Evolutionary conservation across 2,329 filamentous ascomycete species (phyloP).

Genomic region (Fusarium camptoceras): DNA sequence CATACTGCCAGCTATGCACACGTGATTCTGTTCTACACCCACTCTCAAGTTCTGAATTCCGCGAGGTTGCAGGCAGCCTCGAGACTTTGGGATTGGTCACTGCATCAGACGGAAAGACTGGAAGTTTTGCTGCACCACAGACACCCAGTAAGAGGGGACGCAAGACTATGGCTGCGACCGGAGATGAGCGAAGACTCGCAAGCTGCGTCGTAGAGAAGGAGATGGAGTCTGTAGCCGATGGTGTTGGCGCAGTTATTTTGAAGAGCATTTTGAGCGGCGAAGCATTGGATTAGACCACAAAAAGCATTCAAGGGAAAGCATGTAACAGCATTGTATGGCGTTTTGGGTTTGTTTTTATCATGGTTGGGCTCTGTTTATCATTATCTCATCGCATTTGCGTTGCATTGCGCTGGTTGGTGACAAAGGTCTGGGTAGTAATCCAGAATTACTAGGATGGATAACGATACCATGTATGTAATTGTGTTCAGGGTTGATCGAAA

Average conservation of each 20-base stretch:
- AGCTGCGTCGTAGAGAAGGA: slow-evolving; percentile 86
- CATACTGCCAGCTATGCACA: slow-evolving; percentile 85
- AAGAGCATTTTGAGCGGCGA: slow-evolving; percentile 72
- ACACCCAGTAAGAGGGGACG: slow-evolving; percentile 79
- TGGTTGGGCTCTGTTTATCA: slow-evolving; percentile 8
- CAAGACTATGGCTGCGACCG: slow-evolving; percentile 63
- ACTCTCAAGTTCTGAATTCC: slow-evolving; percentile 90
- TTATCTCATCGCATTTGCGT: slow-evolving; percentile 36
- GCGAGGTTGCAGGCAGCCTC: slow-evolving; percentile 88
- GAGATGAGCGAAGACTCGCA: slow-evolving; percentile 81
- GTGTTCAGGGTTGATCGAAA: slow-evolving; percentile 10
- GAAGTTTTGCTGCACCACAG: slow-evolving; percentile 71
- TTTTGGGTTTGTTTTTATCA: slow-evolving; percentile 21
- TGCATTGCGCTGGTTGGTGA: slow-evolving; percentile 26
- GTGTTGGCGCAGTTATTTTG: slow-evolving; percentile 70
- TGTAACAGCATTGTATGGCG: slow-evolving; percentile 41
- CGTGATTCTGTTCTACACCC: slow-evolving; percentile 90
- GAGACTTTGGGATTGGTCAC: slow-evolving; percentile 87
- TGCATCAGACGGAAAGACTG: slow-evolving; percentile 76
- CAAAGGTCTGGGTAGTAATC: slow-evolving; percentile 16
- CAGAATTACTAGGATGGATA: slow-evolving; percentile 20
- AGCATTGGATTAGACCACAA: slow-evolving; percentile 61
- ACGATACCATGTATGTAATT: slow-evolving; percentile 38
- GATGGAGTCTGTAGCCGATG: slow-evolving; percentile 76
- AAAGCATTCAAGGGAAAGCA: slow-evolving; percentile 15